Percentiles rank a stretch among this genome's conserved stretches.
These are phyloP conservation scores for Deinandra increscens DNA, from an alignment of 129 eudicot species.

Conservation along the genomic window DNA sequence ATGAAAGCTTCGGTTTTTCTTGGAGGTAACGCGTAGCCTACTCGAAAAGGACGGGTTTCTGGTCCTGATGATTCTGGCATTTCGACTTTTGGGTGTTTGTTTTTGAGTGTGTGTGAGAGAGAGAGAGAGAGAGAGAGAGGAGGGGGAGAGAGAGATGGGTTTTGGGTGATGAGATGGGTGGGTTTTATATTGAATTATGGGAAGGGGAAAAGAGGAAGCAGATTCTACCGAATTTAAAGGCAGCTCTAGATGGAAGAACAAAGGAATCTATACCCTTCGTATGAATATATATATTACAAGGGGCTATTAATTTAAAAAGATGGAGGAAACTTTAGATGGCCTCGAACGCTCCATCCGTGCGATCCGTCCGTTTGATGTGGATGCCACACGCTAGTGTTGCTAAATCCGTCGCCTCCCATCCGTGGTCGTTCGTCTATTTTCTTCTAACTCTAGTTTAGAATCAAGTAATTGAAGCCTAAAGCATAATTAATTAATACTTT, in stretches of 20 bases:
- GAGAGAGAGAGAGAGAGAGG: background rate
- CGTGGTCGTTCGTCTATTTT: too few relatives aligned
- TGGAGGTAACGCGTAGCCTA: conserved; percentile 61
- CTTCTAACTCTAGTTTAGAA: too few relatives aligned
- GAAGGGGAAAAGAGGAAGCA: background rate
- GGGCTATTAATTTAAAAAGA: too few relatives aligned
- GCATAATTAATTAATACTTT: too few relatives aligned
- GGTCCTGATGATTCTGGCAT: conserved; percentile 1
- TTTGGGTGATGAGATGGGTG: conserved; percentile 10
- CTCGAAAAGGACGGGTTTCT: conserved; percentile 25
- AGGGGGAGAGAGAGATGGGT: background rate
- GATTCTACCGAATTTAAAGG: conserved; percentile 9
- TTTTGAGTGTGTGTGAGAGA: background rate
- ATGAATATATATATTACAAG: too few relatives aligned
- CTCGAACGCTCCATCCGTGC: too few relatives aligned
- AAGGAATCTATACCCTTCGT: background rate
- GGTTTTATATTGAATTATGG: background rate
- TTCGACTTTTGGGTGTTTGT: background rate
- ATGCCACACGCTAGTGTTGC: too few relatives aligned
- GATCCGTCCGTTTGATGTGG: too few relatives aligned
- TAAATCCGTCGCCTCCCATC: too few relatives aligned
- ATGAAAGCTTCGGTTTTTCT: conserved; percentile 54
- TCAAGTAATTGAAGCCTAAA: too few relatives aligned
- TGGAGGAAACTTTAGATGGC: too few relatives aligned
- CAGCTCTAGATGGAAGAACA: background rate